Percentiles rank a stretch among this genome's conserved stretches.
Conservation (phyloP, 768 basidiomycete species). For the Hericium alpestre region DNA sequence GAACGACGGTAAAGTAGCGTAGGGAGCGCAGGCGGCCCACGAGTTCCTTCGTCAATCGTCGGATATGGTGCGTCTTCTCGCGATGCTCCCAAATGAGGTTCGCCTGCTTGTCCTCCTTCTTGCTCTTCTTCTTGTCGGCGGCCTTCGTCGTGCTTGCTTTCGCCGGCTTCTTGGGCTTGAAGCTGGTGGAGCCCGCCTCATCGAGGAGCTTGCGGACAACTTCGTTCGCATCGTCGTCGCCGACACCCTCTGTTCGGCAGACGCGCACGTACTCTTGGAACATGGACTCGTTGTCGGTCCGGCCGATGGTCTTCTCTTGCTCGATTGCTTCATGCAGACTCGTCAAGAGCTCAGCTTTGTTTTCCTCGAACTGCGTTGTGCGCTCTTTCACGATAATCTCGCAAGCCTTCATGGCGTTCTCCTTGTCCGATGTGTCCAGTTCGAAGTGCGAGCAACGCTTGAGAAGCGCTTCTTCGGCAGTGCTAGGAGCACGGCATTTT, state of each 20-base stretch:
- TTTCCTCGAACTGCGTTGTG: constrained; percentile 66
- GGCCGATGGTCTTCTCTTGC: constrained; percentile 57
- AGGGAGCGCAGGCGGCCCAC: constrained; percentile 83
- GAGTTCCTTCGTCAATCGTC: constrained; percentile 77
- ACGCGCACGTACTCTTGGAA: constrained; percentile 72
- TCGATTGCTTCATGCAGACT: constrained; percentile 57
- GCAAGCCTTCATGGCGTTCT: constrained; percentile 84
- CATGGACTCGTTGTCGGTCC: constrained; percentile 55
- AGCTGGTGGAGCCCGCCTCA: constrained; percentile 36
- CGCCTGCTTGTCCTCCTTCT: constrained; percentile 50
- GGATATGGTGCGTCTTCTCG: constrained; percentile 79
- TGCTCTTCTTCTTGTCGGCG: constrained; percentile 25
- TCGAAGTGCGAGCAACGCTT: constrained; percentile 96
- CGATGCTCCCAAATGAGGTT: constrained; percentile 72
- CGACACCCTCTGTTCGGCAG: constrained; percentile 57
- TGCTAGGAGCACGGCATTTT: constrained; percentile 28
- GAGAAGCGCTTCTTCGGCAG: constrained; percentile 85
- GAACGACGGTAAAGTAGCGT: constrained; percentile 86
- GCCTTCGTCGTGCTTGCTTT: constrained; percentile 10
- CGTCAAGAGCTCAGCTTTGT: constrained; percentile 59
- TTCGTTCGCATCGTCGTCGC: constrained; percentile 67
- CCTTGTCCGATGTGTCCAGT: constrained; percentile 51
- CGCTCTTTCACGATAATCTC: constrained; percentile 85
- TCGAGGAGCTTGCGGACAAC: constrained; percentile 49
- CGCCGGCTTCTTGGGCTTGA: constrained; percentile 17